Evolutionary conservation across 2,329 filamentous ascomycete species (phyloP).

Genomic region (Xylaria sp.): DNA sequence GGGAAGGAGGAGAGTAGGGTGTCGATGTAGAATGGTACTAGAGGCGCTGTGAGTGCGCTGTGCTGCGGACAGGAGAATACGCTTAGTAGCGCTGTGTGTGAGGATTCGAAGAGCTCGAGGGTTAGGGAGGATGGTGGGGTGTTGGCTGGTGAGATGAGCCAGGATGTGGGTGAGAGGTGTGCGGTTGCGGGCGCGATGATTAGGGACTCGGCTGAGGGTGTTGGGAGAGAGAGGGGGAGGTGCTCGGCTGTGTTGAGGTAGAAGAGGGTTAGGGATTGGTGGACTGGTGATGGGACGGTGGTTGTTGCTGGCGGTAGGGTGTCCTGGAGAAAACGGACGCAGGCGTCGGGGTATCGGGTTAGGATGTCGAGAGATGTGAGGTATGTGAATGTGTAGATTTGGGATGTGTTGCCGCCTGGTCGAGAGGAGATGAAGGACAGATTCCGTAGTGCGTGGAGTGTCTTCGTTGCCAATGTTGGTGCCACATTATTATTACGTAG

Average conservation of each 20-base stretch:
- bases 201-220: slow-evolving; percentile 74
- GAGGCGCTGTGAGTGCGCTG: slow-evolving; percentile 72
- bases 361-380: slow-evolving; percentile 85
- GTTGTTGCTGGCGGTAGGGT: slow-evolving; percentile 64
- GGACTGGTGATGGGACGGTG: slow-evolving; percentile 70
- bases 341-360: slow-evolving; percentile 72
- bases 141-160: slow-evolving; percentile 44
- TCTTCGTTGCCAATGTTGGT: slow-evolving; percentile 74
- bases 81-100: slow-evolving; percentile 83
- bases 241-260: slow-evolving; percentile 90
- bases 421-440: slow-evolving; percentile 84
- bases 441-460: slow-evolving; percentile 78
- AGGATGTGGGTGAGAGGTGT: slow-evolving; percentile 66
- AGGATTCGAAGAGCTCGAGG: slow-evolving; percentile 80
- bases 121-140: slow-evolving; percentile 57
- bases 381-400: slow-evolving; percentile 86
- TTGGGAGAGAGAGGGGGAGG: slow-evolving; percentile 75
- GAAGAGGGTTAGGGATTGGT: slow-evolving; percentile 82
- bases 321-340: slow-evolving; percentile 72
- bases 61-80: slow-evolving; percentile 84
- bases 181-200: slow-evolving; percentile 78
- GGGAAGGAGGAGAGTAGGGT: slow-evolving; percentile 84
- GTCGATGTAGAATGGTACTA: slow-evolving; percentile 86
- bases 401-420: slow-evolving; percentile 77
- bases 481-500: slow-evolving; percentile 60